Conservation (phyloP, 2,329 filamentous ascomycete genomes). For the Fusarium mundagurra region DNA sequence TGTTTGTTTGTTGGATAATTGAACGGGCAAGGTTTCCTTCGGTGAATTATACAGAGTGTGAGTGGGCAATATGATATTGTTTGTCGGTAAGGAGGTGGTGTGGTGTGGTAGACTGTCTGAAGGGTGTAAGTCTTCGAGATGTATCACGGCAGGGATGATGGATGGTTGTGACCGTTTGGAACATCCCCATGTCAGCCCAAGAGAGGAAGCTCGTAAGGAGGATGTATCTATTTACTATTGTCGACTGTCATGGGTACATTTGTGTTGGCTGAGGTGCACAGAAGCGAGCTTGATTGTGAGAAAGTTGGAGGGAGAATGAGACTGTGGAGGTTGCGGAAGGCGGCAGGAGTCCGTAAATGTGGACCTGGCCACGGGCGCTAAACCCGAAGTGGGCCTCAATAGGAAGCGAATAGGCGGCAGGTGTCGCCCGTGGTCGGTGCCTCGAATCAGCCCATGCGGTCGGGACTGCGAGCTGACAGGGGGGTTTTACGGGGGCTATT, state of each 20-base stretch:
- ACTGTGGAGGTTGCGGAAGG: slow-evolving; percentile 19
- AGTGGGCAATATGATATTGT: slow-evolving; percentile 6
- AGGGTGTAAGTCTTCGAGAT: neutral
- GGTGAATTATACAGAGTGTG: neutral
- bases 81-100: slow-evolving; percentile 10
- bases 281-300: neutral
- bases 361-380: slow-evolving; percentile 44
- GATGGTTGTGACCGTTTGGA: slow-evolving; percentile 11
- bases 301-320: slow-evolving; percentile 1
- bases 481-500: neutral
- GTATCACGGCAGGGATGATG: neutral
- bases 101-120: neutral
- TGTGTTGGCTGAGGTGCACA: slow-evolving; percentile 11
- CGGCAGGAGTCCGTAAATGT: slow-evolving; percentile 17
- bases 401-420: slow-evolving; percentile 42
- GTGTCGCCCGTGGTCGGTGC: slow-evolving; percentile 23
- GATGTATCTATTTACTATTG: slow-evolving; percentile 7
- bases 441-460: slow-evolving; percentile 33
- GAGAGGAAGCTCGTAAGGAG: neutral
- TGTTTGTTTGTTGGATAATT: neutral
- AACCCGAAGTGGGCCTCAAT: slow-evolving; percentile 42
- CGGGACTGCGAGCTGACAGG: slow-evolving; percentile 28
- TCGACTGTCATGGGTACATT: slow-evolving; percentile 9
- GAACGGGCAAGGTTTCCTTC: neutral
- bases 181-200: neutral